These are phyloP conservation scores for Globisporangium lucens DNA, from an alignment of 352 stramenopile species.

Conservation along the genomic window DNA sequence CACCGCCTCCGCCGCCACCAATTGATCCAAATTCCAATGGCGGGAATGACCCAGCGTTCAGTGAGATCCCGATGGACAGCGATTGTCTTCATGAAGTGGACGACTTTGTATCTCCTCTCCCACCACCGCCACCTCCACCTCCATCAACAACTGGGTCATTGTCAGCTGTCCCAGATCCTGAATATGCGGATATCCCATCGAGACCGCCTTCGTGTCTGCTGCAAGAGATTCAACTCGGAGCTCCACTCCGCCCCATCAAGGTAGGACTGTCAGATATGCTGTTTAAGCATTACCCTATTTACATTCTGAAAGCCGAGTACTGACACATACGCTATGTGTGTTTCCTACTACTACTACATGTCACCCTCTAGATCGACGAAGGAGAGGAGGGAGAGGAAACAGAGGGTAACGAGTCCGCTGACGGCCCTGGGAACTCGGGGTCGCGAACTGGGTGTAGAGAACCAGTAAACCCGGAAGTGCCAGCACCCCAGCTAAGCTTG, in stretches of 20 bases:
- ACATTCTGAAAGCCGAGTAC: not conserved
- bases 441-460: too few relatives aligned
- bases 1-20: constrained; percentile 26
- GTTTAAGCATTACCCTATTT: not conserved
- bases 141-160: constrained; percentile 7
- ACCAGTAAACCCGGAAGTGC: not conserved
- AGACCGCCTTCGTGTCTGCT: constrained; percentile 14
- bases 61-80: constrained; percentile 3
- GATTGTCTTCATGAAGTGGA: not conserved
- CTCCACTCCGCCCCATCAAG: constrained; percentile 22
- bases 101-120: constrained; percentile 3
- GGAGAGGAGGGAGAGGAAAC: not conserved
- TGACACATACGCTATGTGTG: not conserved
- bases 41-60: constrained; percentile 22
- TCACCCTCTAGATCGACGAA: not conserved
- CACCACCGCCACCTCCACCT: constrained; percentile 7
- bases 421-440: too few relatives aligned
- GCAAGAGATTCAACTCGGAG: constrained; percentile 35
- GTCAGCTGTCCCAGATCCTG: not conserved
- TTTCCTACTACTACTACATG: too few relatives aligned
- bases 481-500: constrained; percentile 25
- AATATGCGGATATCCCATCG: not conserved
- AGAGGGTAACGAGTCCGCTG: not conserved
- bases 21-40: constrained; percentile 2
- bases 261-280: constrained; percentile 4